Percentiles rank a stretch among this genome's conserved stretches.
Conservation (phyloP, 176 grass and related monocot genomes). For the Sorghum bicolor region Sorghum_bicolor_NCBIv3 NC_012871.2:70917001-70917500, state of each 20-base stretch:
- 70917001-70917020: constrained; percentile 84
- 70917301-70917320: neutral
- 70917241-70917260: constrained; percentile 77
- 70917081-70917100: constrained; percentile 18
- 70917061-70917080: constrained; percentile 86
- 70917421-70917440: neutral
- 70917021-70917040: constrained; percentile 58
- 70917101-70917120: neutral
- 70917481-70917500: constrained; percentile 89
- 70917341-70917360: constrained; percentile 45
- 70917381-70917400: constrained; percentile 63
- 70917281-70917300: neutral
- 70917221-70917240: constrained; percentile 79
- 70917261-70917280: neutral
- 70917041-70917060: constrained; percentile 78
- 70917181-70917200: constrained; percentile 70
- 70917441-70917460: neutral
- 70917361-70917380: constrained; percentile 82
- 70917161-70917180: neutral
- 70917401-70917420: constrained; percentile 14
- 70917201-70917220: constrained; percentile 87
- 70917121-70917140: neutral
- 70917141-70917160: neutral
- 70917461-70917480: constrained; percentile 56
- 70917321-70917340: neutral